Percentiles rank a stretch among this genome's conserved stretches.
Conservation (phyloP, 2,329 filamentous ascomycete species). For the Simplicillium sp. region DNA sequence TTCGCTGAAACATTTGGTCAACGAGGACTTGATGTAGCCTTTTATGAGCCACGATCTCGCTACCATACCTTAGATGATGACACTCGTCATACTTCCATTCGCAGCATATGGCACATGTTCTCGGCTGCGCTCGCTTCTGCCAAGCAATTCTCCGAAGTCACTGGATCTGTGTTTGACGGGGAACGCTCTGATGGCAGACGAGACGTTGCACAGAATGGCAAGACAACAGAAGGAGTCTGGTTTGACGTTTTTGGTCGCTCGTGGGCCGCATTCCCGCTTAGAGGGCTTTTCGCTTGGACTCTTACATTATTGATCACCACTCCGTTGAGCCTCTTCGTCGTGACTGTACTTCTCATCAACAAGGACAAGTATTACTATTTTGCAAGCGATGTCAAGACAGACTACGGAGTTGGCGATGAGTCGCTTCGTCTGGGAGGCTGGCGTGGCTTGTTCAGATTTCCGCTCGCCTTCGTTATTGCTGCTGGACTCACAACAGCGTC, state of each 20-base stretch:
- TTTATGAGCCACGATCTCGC: constrained; percentile 73
- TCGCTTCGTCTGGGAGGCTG: constrained; percentile 61
- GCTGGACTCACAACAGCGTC: constrained; percentile 60
- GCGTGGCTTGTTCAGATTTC: constrained; percentile 77
- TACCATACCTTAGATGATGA: constrained; percentile 94
- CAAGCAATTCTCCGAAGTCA: constrained; percentile 59
- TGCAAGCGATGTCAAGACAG: constrained; percentile 46
- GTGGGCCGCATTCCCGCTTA: constrained; percentile 70
- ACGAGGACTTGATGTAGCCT: constrained; percentile 84
- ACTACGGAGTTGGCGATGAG: constrained; percentile 49
- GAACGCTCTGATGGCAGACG: constrained; percentile 41
- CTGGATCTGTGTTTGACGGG: constrained; percentile 56
- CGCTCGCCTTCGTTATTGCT: constrained; percentile 62
- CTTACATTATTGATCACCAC: constrained; percentile 73
- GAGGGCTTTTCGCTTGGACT: constrained; percentile 81
- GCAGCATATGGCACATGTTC: constrained; percentile 88
- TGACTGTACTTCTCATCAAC: constrained; percentile 60
- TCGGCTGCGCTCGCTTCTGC: constrained; percentile 72
- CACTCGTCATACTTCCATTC: constrained; percentile 61
- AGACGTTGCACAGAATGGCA: constrained; percentile 57
- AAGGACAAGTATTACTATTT: constrained; percentile 86
- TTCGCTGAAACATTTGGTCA: constrained; percentile 71
- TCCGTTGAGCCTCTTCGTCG: constrained; percentile 60
- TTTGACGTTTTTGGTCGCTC: constrained; percentile 80
- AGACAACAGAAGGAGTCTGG: constrained; percentile 69